Conservation (phyloP, 2,329 filamentous ascomycete species). For the Aschersonia sp. region DNA sequence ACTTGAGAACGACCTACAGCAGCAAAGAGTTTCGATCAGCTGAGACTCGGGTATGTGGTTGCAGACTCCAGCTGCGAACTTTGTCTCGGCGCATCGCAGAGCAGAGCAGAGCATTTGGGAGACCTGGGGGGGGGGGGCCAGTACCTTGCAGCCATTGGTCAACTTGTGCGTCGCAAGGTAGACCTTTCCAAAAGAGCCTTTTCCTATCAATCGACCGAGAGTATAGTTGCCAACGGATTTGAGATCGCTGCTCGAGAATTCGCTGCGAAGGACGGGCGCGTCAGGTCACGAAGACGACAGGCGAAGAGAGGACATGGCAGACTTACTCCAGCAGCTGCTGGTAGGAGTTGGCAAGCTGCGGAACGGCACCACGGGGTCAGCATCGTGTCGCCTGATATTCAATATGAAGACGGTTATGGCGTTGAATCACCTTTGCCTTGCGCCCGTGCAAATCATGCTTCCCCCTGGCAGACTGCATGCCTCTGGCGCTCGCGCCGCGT, state of each 20-base stretch:
- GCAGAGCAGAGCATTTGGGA: neutral
- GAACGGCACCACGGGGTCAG: neutral
- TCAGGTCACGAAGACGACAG: neutral
- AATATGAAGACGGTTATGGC: neutral
- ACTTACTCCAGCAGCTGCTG: constrained; percentile 87
- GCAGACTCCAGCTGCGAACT: no score
- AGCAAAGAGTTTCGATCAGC: no score
- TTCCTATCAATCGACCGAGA: constrained; percentile 83
- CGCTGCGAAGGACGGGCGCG: constrained; percentile 37
- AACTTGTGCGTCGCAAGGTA: constrained; percentile 94
- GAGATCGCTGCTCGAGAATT: constrained; percentile 86
- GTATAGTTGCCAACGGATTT: constrained; percentile 90
- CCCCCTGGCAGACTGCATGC: constrained; percentile 39
- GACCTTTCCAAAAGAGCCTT: constrained; percentile 96
- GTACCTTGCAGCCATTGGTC: constrained; percentile 91
- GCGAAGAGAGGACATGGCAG: neutral
- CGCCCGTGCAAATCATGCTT: constrained; percentile 44
- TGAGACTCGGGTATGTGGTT: no score
- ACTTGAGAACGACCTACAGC: constrained; percentile 85
- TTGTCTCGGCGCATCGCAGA: no score
- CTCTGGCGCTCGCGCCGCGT: constrained; percentile 15
- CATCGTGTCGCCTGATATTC: neutral
- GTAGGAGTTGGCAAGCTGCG: constrained; percentile 84
- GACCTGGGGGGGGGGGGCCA: neutral
- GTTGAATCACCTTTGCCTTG: constrained; percentile 39